phyloP scores from a whole-genome alignment of 139 green algal genomes.

The Closterium sp. region DNA sequence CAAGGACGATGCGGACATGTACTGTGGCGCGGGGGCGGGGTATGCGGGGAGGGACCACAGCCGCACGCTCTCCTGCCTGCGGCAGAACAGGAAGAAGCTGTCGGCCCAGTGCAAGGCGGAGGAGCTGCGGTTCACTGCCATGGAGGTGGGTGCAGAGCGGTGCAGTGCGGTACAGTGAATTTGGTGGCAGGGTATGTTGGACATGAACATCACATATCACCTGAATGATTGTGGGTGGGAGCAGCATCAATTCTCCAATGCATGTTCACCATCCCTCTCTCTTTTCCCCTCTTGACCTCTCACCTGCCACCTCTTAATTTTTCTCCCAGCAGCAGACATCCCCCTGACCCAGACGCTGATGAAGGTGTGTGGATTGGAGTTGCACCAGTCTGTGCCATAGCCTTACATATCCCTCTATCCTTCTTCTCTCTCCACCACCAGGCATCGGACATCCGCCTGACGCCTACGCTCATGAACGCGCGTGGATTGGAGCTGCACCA shows the following conservation, averaged over 20 bases:
- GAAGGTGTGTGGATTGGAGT: conserved; percentile 4
- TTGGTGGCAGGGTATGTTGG: too few species aligned
- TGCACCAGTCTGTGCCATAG: background rate
- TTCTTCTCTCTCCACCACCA: background rate
- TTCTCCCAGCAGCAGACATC: too few species aligned
- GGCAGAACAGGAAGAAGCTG: conserved; percentile 64
- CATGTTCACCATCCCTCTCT: background rate
- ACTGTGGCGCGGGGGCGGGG: background rate
- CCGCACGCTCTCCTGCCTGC: conserved; percentile 75
- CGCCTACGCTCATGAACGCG: background rate
- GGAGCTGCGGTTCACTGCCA: conserved; percentile 57
- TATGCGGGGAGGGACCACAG: conserved; percentile 55
- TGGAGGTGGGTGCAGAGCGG: background rate
- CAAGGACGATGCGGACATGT: conserved; percentile 3
- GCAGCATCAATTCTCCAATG: too few species aligned
- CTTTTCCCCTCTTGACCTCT: background rate
- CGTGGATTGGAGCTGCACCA: background rate
- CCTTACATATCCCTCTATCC: too few species aligned
- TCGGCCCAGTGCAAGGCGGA: conserved; percentile 65
- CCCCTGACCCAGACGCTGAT: background rate
- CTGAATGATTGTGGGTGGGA: too few species aligned
- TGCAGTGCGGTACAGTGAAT: background rate
- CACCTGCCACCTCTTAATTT: too few species aligned
- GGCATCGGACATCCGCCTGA: conserved; percentile 18
- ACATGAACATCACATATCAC: too few species aligned